Base-by-base conservation (phyloP, 768 basidiomycete genomes). In the Suillus tomentosus region DNA sequence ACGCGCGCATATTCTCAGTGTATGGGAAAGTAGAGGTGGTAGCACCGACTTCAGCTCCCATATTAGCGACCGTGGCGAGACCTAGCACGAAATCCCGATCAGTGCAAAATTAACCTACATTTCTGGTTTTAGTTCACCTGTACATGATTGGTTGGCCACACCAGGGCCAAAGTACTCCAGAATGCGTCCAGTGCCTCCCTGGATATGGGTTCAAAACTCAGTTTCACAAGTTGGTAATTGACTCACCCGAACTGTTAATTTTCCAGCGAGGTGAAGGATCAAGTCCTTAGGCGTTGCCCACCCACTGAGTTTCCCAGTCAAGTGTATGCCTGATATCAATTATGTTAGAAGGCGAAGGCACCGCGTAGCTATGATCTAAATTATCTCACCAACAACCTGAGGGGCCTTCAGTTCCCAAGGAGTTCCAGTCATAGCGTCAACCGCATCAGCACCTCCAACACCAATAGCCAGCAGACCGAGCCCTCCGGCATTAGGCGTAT, bases 1-100 rank as follows among this genome's bases (percentile, higher is more conserved):
- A 99, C 42, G 86, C 82, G 39, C 87, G 84, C 96, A 99, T 99
- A 71, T 87, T 87, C 19, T 85, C 77, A 17, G 94, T 95, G 78
- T 99, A 99, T 5, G 96, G 96, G 84, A 99, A 99, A 7, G 92
- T 94, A 1, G 96, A 96, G 0, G 97, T 99, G 1, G 97, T 99
- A n/a, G 97, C 97, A 45, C 97, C 97, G n/a, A 99, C 96, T 81
- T 99, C 97, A 14, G 97, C 97, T 59, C 97, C 97, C 97, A 99
- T 99, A 77, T 99, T 99, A 51, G 94, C 91, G 62, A 99, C 91
- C 2, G 97, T 99, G 1, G 96, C 97, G 61, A 97, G 79, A 62
- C 93, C 92, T 91, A 58, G 36, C 53, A 55, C 13, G 45, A 24
- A 40, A 58, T 31, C 53, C 15, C 63, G 56, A 53, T 47, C 43